A percentile compares a stretch with the other conserved stretches of the same genome.
These are phyloP conservation scores for Cladosporium oxysporum DNA, from an alignment of 2,329 filamentous ascomycete genomes.

Conservation along the genomic window DNA sequence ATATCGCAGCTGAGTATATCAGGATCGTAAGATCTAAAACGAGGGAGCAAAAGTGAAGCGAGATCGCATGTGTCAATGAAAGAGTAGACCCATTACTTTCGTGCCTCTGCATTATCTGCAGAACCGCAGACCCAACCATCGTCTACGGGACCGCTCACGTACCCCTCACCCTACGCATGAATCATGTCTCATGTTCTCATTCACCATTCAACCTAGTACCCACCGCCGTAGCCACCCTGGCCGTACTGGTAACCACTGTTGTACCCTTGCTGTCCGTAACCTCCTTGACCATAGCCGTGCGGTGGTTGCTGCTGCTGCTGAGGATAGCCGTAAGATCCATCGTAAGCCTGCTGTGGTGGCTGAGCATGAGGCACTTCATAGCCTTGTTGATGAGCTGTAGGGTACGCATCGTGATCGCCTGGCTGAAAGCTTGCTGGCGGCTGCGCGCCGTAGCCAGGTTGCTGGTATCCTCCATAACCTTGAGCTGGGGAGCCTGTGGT, in stretches of 20 bases:
- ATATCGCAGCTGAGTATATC: too few species aligned
- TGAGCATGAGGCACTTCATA: slow-evolving; percentile 33
- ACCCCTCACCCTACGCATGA: neutral
- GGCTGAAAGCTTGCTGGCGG: slow-evolving; percentile 32
- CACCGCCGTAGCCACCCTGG: slow-evolving; percentile 20
- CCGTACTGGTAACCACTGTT: slow-evolving; percentile 24
- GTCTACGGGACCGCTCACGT: neutral
- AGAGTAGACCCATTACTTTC: neutral
- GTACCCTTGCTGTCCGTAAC: slow-evolving; percentile 22
- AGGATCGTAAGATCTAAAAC: neutral
- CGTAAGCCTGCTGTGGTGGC: slow-evolving; percentile 22
- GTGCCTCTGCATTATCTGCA: neutral
- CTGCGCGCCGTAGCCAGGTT: slow-evolving; percentile 21
- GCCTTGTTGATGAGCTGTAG: slow-evolving; percentile 39
- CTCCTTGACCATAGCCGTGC: slow-evolving; percentile 24
- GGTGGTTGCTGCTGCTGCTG: slow-evolving; percentile 28
- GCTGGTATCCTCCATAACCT: slow-evolving; percentile 15
- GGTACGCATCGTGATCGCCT: slow-evolving; percentile 34
- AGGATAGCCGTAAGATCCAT: slow-evolving; percentile 29
- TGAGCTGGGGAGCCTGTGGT: slow-evolving; percentile 11
- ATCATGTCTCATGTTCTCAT: slow-evolving; percentile 10
- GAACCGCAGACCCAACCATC: neutral
- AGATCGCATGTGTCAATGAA: neutral
- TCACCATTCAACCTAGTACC: neutral
- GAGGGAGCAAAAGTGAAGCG: neutral